Evolutionary conservation across 1,139 yeast genomes (phyloP).

Genomic region (Pichia inconspicua): DNA sequence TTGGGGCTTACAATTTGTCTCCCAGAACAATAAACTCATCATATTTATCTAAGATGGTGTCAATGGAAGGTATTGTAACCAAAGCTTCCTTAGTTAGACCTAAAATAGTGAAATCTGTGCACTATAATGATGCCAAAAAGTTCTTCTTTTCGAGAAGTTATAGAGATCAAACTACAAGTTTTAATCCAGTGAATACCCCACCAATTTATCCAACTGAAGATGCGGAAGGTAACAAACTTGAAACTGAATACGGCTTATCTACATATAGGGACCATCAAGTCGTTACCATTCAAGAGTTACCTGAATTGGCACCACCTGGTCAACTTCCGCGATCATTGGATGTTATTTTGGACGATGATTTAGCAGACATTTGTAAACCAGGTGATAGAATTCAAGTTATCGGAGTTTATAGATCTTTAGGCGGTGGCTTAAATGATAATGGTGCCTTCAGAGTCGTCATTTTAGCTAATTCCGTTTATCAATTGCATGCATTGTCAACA

Average conservation of each 20-base stretch:
- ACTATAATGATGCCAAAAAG: conserved; percentile 80
- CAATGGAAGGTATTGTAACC: conserved; percentile 93
- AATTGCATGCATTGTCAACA: conserved; percentile 79
- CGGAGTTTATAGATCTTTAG: conserved; percentile 89
- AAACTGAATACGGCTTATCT: conserved; percentile 89
- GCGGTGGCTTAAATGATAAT: conserved; percentile 61
- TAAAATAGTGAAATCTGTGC: conserved; percentile 85
- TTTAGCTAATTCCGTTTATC: conserved; percentile 82
- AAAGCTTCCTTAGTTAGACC: conserved; percentile 91
- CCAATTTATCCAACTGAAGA: conserved; percentile 94
- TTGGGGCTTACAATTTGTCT: conserved; percentile 80
- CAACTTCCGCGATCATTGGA: conserved; percentile 92
- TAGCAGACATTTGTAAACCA: conserved; percentile 87
- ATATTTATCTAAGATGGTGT: conserved; percentile 72
- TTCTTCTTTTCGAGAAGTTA: conserved; percentile 87
- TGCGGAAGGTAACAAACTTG: conserved; percentile 76
- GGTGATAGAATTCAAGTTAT: conserved; percentile 95
- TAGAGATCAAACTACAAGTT: conserved; percentile 86
- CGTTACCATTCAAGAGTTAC: conserved; percentile 93
- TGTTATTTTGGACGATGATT: conserved; percentile 84
- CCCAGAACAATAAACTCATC: conserved; percentile 81
- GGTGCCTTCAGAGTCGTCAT: conserved; percentile 75
- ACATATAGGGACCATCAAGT: conserved; percentile 94
- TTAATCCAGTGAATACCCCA: conserved; percentile 76
- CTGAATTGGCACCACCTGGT: conserved; percentile 97